Conservation (phyloP, 2,329 filamentous ascomycete genomes). For the Fusarium buxicola region DNA sequence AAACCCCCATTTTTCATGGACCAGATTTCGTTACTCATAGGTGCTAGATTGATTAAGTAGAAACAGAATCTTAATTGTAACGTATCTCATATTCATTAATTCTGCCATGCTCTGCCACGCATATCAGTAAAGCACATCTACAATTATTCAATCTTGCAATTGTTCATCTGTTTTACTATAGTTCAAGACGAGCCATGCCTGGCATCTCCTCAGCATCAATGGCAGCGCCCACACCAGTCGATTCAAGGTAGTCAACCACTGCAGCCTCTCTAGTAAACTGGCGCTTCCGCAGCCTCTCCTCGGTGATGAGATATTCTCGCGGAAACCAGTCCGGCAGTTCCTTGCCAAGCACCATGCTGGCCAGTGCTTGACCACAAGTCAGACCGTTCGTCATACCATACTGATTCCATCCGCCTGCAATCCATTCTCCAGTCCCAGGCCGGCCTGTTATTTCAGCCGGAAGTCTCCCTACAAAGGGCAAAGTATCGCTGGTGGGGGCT, state of each 20-base stretch:
- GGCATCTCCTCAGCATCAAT: too few species aligned
- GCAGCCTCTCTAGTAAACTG: conserved; percentile 8
- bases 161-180: too few species aligned
- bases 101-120: too few species aligned
- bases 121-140: too few species aligned
- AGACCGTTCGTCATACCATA: conserved; percentile 64
- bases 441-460: conserved; percentile 44
- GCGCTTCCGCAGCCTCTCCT: conserved; percentile 4
- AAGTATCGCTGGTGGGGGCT: conserved; percentile 57
- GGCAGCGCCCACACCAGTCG: too few species aligned
- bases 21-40: too few species aligned
- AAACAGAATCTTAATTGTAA: too few species aligned
- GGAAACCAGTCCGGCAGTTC: conserved; percentile 42
- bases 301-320: conserved; percentile 14
- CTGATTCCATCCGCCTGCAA: conserved; percentile 60
- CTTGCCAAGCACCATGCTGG: conserved; percentile 41
- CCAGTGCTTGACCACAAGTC: conserved; percentile 58
- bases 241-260: background rate
- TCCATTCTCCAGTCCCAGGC: conserved; percentile 54
- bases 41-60: too few species aligned
- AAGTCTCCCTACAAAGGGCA: conserved; percentile 61
- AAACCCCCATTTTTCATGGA: too few species aligned
- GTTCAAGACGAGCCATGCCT: too few species aligned
- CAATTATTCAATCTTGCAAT: too few species aligned
- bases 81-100: too few species aligned